Base-by-base conservation (phyloP, 208 protist species). In the Leishmania tarentolae region DNA sequence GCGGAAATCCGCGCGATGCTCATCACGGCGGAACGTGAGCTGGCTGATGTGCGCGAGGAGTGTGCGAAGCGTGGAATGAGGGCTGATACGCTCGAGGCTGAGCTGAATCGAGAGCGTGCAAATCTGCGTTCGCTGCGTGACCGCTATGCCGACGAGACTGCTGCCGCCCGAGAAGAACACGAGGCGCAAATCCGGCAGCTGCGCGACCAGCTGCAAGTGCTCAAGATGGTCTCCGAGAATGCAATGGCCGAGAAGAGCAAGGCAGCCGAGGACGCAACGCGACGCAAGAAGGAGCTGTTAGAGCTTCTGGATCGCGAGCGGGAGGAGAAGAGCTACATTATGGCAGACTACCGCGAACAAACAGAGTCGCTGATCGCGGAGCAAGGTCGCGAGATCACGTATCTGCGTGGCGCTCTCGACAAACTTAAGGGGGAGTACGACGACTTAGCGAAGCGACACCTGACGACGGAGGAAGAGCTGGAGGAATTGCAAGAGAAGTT, bases 321-420 rank as follows among this genome's bases (percentile, higher is more conserved):
- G 17, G 88, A 90, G 75, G 94, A 97, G 80, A 96, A 97, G 83
- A 90, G 89, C 76, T 89, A 89, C 65, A 95, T 97, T 50, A 96
- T 96, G 94, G 91, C 89, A 9, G 92, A 95, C 78, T 97, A 97
- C 83, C 87, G 94, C n/a, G 87, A 93, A 70, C 91, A 97, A 83
- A 97, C 94, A 19, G 92, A 97, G 85, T 80, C 89, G 57, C 89
- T 97, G 69, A 96, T 97, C 71, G 87, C 89, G 24, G 92, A 97
- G 83, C 92, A 97, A 75, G 94, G 92, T 17, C 86, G 89, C 44
- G 92, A 97, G 84, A 96, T 97, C 72, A 96, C 94, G 2, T 73
- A 75, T 15, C 86, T 96, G 78, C 91, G 92, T n/a, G 71, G 59
- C 11, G 83, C 86, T 21, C 79, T 96, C 42, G 88, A 94, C 46